Evolutionary conservation across 129 eudicot species (phyloP).

Genomic region (sunflower (Helianthus annuus)): HanXRQr2.0-SUNRISE NC_035440.2:85616699-85617198

Average conservation of each 20-base stretch:
- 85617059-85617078: too few relatives aligned
- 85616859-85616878: background rate
- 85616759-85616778: constrained; percentile 12
- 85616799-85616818: constrained; percentile 93
- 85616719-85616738: background rate
- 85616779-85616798: constrained; percentile 95
- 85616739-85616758: background rate
- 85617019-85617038: background rate
- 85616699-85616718: background rate
- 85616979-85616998: constrained; percentile 89
- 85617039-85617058: too few relatives aligned
- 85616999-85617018: constrained; percentile 81
- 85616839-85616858: constrained; percentile 18
- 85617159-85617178: constrained; percentile 16
- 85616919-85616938: constrained; percentile 37
- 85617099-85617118: constrained; percentile 86
- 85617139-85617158: constrained; percentile 97
- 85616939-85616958: constrained; percentile 74
- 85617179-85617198: background rate
- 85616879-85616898: constrained; percentile 1
- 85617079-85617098: constrained; percentile 47
- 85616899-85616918: constrained; percentile 16
- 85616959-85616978: constrained; percentile 80
- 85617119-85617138: constrained; percentile 94
- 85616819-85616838: constrained; percentile 78